A percentile compares a stretch with the other conserved stretches of the same genome.
Evolutionary conservation across 306 rosid genomes (phyloP).

Genomic region (Gastrolobium villosum): DNA sequence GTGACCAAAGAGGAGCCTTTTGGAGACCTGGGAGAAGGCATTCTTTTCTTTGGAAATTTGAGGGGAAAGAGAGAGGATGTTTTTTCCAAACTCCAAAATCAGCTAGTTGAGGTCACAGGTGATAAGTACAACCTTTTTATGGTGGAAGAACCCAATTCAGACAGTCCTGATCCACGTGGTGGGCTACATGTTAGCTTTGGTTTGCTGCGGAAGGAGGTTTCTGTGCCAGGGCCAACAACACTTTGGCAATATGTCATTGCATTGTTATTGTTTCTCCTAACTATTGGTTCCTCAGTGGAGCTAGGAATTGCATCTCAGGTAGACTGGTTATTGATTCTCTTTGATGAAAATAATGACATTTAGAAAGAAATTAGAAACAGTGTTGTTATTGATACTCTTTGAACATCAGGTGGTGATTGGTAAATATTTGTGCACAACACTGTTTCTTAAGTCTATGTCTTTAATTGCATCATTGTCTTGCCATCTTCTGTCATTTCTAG

Average conservation of each 20-base stretch:
- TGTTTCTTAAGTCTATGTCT: conserved; percentile 19
- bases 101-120: conserved; percentile 76
- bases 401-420: conserved; percentile 38
- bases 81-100: conserved; percentile 81
- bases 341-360: not conserved
- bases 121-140: conserved; percentile 96
- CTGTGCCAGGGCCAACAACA: conserved; percentile 84
- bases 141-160: conserved; percentile 97
- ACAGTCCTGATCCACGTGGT: conserved; percentile 94
- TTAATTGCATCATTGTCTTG: conserved; percentile 31
- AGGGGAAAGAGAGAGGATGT: conserved; percentile 95
- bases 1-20: conserved; percentile 94
- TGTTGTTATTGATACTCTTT: not conserved
- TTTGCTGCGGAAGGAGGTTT: conserved; percentile 88
- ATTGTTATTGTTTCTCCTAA: conserved; percentile 84
- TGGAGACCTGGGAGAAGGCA: conserved; percentile 94
- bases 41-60: conserved; percentile 91
- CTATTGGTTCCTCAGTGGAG: conserved; percentile 95
- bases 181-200: conserved; percentile 99
- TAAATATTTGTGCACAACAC: conserved; percentile 29
- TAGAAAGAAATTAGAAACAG: too few species aligned
- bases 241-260: conserved; percentile 98
- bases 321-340: conserved; percentile 36
- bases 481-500: conserved; percentile 34
- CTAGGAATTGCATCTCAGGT: conserved; percentile 98